phyloP scores from a whole-genome alignment of 140 eudicot genomes.

The Oenanthe javanica region DNA sequence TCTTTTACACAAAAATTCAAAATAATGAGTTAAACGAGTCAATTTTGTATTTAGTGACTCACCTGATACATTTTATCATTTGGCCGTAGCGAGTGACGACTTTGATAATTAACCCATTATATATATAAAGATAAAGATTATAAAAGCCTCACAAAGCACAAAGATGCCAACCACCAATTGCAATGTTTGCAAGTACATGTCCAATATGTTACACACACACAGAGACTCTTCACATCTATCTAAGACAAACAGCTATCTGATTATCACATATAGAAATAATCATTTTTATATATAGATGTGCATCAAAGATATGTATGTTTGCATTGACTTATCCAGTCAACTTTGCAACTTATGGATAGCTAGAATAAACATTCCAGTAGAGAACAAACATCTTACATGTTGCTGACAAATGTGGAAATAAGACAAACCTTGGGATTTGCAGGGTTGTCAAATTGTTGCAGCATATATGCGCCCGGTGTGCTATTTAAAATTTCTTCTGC shows the following conservation, averaged over 20 bases:
- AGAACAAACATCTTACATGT: background rate
- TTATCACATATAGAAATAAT: background rate
- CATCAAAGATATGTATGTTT: background rate
- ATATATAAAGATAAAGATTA: background rate
- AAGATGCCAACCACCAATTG: background rate
- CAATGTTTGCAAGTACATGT: background rate
- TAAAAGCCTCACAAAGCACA: background rate
- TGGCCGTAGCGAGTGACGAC: too few species aligned
- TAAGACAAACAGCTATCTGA: background rate
- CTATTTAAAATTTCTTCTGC: slow-evolving; percentile 80
- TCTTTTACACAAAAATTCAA: too few species aligned
- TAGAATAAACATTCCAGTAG: background rate
- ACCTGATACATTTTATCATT: too few species aligned
- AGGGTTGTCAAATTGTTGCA: slow-evolving; percentile 97
- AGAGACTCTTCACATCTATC: background rate
- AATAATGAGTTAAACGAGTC: too few species aligned
- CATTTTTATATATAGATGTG: background rate
- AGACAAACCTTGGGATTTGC: slow-evolving; percentile 85
- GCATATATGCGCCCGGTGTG: slow-evolving; percentile 90
- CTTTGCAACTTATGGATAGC: background rate
- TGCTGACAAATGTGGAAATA: background rate
- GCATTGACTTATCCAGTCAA: background rate
- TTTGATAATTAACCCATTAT: too few species aligned
- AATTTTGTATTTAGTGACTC: too few species aligned
- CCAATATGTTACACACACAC: background rate